Conservation (phyloP, 352 stramenopile genomes). For the Saprolegnia parasitica region DNA sequence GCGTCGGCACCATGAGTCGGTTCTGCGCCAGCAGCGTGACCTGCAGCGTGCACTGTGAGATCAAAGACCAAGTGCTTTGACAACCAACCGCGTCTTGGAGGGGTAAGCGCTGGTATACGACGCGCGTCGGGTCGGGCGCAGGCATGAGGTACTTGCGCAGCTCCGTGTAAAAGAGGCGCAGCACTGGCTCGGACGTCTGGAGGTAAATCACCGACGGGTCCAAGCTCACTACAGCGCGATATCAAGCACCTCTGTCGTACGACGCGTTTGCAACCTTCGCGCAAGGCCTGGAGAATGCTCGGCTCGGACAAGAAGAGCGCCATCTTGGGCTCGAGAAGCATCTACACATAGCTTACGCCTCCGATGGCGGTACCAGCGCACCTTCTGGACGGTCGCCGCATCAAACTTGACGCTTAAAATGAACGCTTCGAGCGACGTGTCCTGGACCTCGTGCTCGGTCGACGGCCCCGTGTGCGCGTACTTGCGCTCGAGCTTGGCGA, state of each 20-base stretch:
- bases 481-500: constrained; percentile 21
- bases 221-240: constrained; percentile 12
- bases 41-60: not conserved
- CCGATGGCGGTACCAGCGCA: not conserved
- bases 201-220: constrained; percentile 29
- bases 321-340: constrained; percentile 25
- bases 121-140: not conserved
- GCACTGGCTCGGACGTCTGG: constrained; percentile 21
- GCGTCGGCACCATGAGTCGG: constrained; percentile 1
- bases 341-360: not conserved
- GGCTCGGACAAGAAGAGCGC: constrained; percentile 21
- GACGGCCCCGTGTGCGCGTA: not conserved
- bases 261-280: constrained; percentile 8
- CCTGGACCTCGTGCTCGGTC: not conserved
- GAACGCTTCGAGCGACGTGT: constrained; percentile 27
- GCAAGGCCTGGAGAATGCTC: constrained; percentile 22
- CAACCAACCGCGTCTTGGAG: constrained; percentile 7
- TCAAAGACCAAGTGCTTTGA: not conserved
- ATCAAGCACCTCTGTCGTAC: not conserved
- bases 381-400: constrained; percentile 20
- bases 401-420: constrained; percentile 28
- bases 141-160: constrained; percentile 14
- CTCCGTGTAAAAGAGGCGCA: constrained; percentile 29
- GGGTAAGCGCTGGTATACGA: constrained; percentile 13
- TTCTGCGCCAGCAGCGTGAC: constrained; percentile 17